Base-by-base conservation (phyloP, 2,329 filamentous ascomycete genomes). In the Proliferodiscus dingleyae region DNA sequence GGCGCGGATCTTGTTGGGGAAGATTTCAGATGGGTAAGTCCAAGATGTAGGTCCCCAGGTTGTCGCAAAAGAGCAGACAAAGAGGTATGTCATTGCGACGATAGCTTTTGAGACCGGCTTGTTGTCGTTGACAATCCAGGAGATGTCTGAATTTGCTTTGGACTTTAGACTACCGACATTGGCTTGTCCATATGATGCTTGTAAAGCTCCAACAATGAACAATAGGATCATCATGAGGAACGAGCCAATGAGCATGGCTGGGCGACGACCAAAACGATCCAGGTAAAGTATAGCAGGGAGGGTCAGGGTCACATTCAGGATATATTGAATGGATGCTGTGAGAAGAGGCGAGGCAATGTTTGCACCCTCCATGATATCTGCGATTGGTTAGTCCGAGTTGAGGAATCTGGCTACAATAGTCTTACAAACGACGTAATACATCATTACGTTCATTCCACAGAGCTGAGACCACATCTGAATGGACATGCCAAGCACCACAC, bases 221-320 rank as follows among this genome's bases (percentile, higher is more conserved):
- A 85, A 67, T 68, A 75, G 82, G 5, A 69, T 61, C 56, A 67
- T 70, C 83, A 88, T 87, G 37, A 85, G 66, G 19, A 75, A 66
- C 5, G 82, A 77, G 38, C 84, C 85, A 29, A 80, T 62, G 16
- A 88, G 70, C 45, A 88, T 71, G 3, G 82, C 75, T 0, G 70
- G 70, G 22, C 85, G 85, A 49, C 87, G 85, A 34, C 87, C 87
- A 77, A 84, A 87, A 43, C 74, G 72, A 56, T 91, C 87, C 58
- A 90, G 77, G 68, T 74, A 90, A 47, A 90, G 65, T 21, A 91
- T 75, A 1, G 86, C 86, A 0, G 85, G 84, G 2, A 90, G 65
- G 0, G 87, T 90, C 76, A 89, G 85, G 39, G 81, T 46, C 1
- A 91, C 86, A 63, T 90, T 90, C 68, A 91, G 85, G 54, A 89